Evolutionary conservation across 495 filamentous ascomycete species (phyloP).

Genomic region (Pyrenopolyporus hunteri): DNA sequence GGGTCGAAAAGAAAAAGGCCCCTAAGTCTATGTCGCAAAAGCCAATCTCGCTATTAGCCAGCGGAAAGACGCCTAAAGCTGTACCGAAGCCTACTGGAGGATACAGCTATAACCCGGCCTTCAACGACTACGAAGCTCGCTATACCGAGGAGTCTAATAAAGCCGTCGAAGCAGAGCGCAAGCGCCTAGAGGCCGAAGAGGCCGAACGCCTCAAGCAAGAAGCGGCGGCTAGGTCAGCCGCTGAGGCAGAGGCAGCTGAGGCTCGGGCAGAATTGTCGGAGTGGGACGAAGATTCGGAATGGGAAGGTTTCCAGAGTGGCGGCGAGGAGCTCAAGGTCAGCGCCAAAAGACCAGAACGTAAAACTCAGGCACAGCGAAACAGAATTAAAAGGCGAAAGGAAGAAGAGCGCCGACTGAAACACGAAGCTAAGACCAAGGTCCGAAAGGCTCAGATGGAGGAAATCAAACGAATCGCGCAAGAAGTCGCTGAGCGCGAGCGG

Average conservation of each 20-base stretch:
- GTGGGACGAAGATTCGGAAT: constrained; percentile 84
- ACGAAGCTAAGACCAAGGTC: constrained; percentile 73
- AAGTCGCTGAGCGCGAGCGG: constrained; percentile 58
- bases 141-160: constrained; percentile 74
- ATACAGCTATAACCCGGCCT: constrained; percentile 88
- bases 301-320: constrained; percentile 80
- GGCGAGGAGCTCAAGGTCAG: constrained; percentile 67
- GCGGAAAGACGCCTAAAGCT: constrained; percentile 77
- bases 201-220: constrained; percentile 62
- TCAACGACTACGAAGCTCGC: constrained; percentile 80
- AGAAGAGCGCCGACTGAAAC: constrained; percentile 72
- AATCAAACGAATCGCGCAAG: constrained; percentile 68
- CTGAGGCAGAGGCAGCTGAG: constrained; percentile 66
- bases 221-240: constrained; percentile 59
- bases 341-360: constrained; percentile 76
- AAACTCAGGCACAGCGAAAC: constrained; percentile 85
- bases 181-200: constrained; percentile 70
- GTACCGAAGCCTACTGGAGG: constrained; percentile 79
- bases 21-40: constrained; percentile 77
- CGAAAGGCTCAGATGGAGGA: constrained; percentile 69
- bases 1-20: constrained; percentile 62
- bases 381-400: constrained; percentile 86
- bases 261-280: constrained; percentile 71
- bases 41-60: constrained; percentile 79
- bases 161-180: constrained; percentile 79